A percentile compares a stretch with the other conserved stretches of the same genome.
These are phyloP conservation scores for Chrysanthemum makinoi DNA, from an alignment of 129 eudicot species.

Conservation along the genomic window DNA sequence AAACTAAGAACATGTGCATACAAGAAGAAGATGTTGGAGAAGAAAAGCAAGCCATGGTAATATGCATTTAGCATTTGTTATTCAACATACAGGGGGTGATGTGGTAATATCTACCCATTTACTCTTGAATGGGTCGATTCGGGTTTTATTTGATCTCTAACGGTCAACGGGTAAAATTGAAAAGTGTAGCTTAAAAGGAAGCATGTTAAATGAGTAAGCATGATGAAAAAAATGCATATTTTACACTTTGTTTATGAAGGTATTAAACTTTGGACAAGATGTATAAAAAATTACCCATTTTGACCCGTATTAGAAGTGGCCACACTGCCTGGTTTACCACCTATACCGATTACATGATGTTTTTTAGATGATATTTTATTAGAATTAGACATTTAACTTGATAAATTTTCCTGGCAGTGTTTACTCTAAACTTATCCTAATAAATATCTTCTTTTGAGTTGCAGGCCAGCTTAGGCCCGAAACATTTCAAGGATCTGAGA, in stretches of 20 bases:
- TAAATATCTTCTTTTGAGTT: slow-evolving; percentile 18
- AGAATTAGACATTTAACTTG: background rate
- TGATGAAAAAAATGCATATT: background rate
- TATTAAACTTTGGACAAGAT: too few species aligned
- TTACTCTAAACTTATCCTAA: slow-evolving; percentile 25
- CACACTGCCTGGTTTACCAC: background rate
- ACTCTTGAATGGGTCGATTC: background rate
- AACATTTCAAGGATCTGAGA: slow-evolving; percentile 78
- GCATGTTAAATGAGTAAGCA: background rate
- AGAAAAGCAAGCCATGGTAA: slow-evolving; percentile 50
- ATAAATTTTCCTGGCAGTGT: background rate
- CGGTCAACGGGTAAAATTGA: background rate
- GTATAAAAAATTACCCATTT: background rate
- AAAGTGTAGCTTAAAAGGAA: too few species aligned
- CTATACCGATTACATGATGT: background rate
- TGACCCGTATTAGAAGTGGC: background rate
- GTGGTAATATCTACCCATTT: background rate
- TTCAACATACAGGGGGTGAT: slow-evolving; percentile 6
- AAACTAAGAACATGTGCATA: slow-evolving; percentile 9
- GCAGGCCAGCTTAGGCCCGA: slow-evolving; percentile 51
- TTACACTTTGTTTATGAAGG: too few species aligned
- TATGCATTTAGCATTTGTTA: background rate
- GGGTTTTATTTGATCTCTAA: background rate
- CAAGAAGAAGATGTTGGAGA: slow-evolving; percentile 32
- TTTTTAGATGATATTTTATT: background rate